Percentiles rank a stretch among this genome's conserved stretches.
Conservation (phyloP, 495 filamentous ascomycete genomes). For the Trichocladium uniseriatum region DNA sequence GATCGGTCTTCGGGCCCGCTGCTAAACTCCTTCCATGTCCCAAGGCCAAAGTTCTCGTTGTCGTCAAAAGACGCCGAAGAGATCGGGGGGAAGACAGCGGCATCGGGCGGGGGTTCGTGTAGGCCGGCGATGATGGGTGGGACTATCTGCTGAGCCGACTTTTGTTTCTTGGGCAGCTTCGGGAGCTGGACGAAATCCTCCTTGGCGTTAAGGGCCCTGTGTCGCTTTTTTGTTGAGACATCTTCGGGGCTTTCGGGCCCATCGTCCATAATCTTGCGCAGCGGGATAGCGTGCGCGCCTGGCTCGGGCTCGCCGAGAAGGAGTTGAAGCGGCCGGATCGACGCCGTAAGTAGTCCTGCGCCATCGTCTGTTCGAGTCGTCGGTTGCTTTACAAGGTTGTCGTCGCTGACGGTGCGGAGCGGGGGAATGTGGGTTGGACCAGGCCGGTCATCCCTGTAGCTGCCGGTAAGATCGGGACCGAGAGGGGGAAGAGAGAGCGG, state of each 20-base stretch:
- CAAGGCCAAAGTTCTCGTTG: conserved; percentile 9
- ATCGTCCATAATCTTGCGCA: conserved; percentile 40
- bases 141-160: conserved; percentile 40
- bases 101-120: conserved; percentile 65
- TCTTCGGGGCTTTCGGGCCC: conserved; percentile 27
- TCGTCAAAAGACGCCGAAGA: conserved; percentile 44
- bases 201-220: conserved; percentile 32
- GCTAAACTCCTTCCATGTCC: conserved; percentile 17
- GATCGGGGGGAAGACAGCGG: conserved; percentile 64
- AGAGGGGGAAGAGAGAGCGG: conserved; percentile 37
- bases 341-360: conserved; percentile 6
- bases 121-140: conserved; percentile 64
- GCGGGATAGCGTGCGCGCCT: conserved; percentile 31
- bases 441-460: conserved; percentile 29
- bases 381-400: conserved; percentile 10
- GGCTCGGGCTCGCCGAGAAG: conserved; percentile 22
- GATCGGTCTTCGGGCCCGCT: conserved; percentile 21
- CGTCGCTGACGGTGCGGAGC: conserved; percentile 27
- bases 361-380: conserved; percentile 5
- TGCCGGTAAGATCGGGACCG: conserved; percentile 29
- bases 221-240: conserved; percentile 39
- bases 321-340: conserved; percentile 21
- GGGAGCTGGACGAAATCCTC: conserved; percentile 49
- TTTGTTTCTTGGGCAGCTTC: conserved; percentile 49
- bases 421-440: conserved; percentile 30